Base-by-base conservation (phyloP, 108 stramenopile genomes). In the Stephanodiscus minutulus region DNA sequence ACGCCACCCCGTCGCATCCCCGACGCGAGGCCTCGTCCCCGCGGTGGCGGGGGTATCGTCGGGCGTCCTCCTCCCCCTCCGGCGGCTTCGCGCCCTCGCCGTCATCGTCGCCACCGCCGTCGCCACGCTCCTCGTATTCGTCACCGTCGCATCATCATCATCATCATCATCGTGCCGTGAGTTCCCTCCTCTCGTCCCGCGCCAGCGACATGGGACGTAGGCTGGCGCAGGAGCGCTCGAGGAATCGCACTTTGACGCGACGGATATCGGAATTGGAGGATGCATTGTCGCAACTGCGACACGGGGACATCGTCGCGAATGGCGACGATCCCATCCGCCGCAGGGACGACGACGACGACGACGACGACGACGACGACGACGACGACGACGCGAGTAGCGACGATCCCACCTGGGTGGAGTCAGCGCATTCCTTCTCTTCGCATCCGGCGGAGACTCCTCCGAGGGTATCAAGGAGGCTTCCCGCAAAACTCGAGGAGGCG, bases 141-240 rank as follows among this genome's bases (percentile, higher is more conserved):
- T 46, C 61, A 33, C 21, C 71, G 22, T 52, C 12, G 25, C 15
- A 18, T 21, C 39, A 56, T 33, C 31, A n/a, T n/a, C n/a, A n/a
- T n/a, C n/a, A n/a, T n/a, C n/a, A n/a, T n/a, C n/a, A n/a, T n/a
- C n/a, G n/a, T n/a, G n/a, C 31, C 31, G 31, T 33, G 1, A 31
- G 2, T 22, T 57, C 71, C n/a, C 52, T 61, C n/a, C 52, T 61
- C 7, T 72, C 61, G 12, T 62, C 71, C 8, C 71, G 39, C 36
- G 50, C 71, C 52, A 63, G 71, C 35, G 36, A 63, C 12, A 21
- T 63, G 35, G 61, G 71, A 4, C 46, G 54, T 17, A 35, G 60
- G 24, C 57, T 69, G 17, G 62, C 68, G 3, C 37, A 69, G 56
- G 76, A 76, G 35, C 76, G 68, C 2, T 52, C 60, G 15, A 64